phyloP scores from a whole-genome alignment of 495 filamentous ascomycete species.

The Astrocystis sublimbata region DNA sequence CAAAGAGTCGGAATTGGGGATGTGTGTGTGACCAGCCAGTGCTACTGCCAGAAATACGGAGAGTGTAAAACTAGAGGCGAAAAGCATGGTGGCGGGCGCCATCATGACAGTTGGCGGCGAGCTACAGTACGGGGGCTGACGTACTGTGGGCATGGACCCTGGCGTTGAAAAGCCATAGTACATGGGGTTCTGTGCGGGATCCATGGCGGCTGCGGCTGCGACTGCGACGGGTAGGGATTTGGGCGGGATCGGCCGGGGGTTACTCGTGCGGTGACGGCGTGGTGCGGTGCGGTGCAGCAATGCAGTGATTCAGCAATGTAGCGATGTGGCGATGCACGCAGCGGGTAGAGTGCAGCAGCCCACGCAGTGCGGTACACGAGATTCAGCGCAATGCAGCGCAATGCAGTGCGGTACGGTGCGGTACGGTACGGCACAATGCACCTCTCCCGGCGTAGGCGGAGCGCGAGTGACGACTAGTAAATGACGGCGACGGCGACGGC shows the following conservation, averaged over 20 bases:
- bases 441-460: neutral
- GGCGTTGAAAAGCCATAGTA: constrained; percentile 36
- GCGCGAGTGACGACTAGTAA: neutral
- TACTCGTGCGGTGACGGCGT: constrained; percentile 2
- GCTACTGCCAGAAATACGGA: neutral
- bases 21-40: neutral
- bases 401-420: neutral
- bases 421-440: neutral
- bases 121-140: constrained; percentile 10
- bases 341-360: no score
- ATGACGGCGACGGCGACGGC: neutral
- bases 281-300: constrained; percentile 2
- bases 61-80: neutral
- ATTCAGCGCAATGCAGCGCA: neutral
- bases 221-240: constrained; percentile 9
- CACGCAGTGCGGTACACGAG: no score
- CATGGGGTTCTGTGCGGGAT: constrained; percentile 38
- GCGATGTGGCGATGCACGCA: no score
- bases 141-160: constrained; percentile 29
- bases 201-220: constrained; percentile 35
- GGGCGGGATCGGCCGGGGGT: neutral
- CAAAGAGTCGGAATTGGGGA: neutral
- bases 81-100: no score
- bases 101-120: neutral
- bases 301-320: no score